Percentiles rank a stretch among this genome's conserved stretches.
phyloP scores from a whole-genome alignment of 345 rosid species.

The Eucalyptus sp. region DNA sequence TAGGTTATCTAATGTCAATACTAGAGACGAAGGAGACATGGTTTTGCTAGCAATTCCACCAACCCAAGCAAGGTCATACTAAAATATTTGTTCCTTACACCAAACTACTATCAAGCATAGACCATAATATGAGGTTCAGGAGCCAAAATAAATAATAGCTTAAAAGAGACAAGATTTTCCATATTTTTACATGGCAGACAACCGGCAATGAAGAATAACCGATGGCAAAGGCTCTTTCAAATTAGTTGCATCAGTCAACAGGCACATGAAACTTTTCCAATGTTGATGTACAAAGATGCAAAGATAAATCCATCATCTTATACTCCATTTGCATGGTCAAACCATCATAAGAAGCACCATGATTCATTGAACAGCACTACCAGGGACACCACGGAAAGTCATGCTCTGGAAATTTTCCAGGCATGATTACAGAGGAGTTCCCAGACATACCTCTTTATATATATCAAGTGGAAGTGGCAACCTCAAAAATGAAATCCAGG shows the following conservation, averaged over 20 bases:
- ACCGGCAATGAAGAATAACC: not conserved
- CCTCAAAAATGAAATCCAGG: constrained; percentile 89
- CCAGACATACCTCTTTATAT: constrained; percentile 66
- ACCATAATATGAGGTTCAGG: not conserved
- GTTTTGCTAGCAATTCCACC: not conserved
- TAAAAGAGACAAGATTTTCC: not conserved
- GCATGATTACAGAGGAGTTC: not conserved
- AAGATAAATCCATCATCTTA: not conserved
- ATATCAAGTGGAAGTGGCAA: constrained; percentile 74
- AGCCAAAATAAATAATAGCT: not conserved
- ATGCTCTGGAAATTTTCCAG: not conserved
- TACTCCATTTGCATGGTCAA: not conserved
- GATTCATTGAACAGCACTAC: not conserved
- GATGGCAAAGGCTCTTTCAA: not conserved
- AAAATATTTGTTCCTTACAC: not conserved
- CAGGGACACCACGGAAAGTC: not conserved
- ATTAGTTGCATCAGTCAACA: not conserved
- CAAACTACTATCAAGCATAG: not conserved
- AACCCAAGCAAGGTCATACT: not conserved
- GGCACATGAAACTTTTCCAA: not conserved
- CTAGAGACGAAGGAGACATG: not conserved
- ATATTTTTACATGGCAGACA: not conserved
- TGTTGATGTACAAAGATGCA: not conserved
- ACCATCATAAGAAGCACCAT: not conserved
- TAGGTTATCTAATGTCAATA: not conserved